Base-by-base conservation (phyloP, 805 yeast species). In the Saccharomycopsis guyanensis region DNA sequence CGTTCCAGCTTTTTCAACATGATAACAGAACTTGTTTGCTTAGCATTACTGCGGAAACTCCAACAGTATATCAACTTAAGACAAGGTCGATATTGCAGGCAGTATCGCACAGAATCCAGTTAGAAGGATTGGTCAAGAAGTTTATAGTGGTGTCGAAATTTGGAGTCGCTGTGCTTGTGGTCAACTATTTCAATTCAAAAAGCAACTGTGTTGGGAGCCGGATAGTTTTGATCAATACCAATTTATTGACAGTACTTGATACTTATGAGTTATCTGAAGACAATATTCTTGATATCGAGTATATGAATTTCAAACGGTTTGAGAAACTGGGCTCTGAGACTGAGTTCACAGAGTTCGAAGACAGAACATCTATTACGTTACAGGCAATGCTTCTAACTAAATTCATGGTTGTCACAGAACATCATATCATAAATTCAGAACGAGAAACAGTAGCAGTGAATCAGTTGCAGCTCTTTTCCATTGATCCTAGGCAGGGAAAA, bases 311-410 rank as follows among this genome's bases (percentile, higher is more conserved):
- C 29, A 35, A 41, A 34, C 24, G 23, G 18, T 45, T 45, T 13
- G 15, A 27, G 2, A 35, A 38, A 6, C 6, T 19, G 15, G 40
- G 35, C 33, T 7, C 15, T n/a, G n/a, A n/a, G n/a, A n/a, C n/a
- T n/a, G 4, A 40, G 20, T 7, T 37, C 2, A 37, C 43, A n/a
- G 42, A 33, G 16, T 51, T 42, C 20, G 48, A 39, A 19, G 54
- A 51, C 33, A 45, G 23, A 20, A 51, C 54, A 3, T 42, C 52
- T 6, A 18, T 50, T 5, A 41, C 29, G 7, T 44, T 50, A 18
- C 51, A 50, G 29, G 38, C 27, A 12, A 40, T 47, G 46, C 23
- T 50, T 7, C 16, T 15, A 3, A 24, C 41, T 22, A 50, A 41
- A 12, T 38, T 50, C 12, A 18, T 48, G 15, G 25, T 50, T 10